phyloP scores from a whole-genome alignment of 805 yeast species.

The Candida nemodendra region DNA sequence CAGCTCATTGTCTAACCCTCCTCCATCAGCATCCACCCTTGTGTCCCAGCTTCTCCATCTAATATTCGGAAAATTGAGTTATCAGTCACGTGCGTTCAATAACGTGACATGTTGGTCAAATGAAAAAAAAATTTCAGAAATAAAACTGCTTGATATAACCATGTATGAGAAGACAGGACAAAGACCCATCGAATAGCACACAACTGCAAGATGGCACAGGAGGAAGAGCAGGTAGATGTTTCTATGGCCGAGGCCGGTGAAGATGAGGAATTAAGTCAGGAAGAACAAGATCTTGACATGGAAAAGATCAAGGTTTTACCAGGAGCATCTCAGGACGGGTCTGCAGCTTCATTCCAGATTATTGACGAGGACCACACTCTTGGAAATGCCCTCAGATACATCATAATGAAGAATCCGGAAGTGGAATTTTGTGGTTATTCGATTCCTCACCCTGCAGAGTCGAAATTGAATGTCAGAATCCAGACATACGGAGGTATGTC shows the following conservation, averaged over 20 bases:
- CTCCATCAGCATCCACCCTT: no score
- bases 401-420: conserved; percentile 96
- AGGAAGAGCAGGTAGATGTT: conserved; percentile 16
- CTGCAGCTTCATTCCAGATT: conserved; percentile 92
- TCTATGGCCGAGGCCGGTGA: conserved; percentile 18
- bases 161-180: no score
- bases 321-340: conserved; percentile 89
- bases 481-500: conserved; percentile 87
- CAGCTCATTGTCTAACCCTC: no score
- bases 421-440: conserved; percentile 98
- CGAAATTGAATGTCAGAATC: conserved; percentile 82
- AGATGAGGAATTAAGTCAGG: conserved; percentile 29
- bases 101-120: no score
- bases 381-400: conserved; percentile 90
- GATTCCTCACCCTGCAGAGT: conserved; percentile 96
- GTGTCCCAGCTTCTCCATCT: no score
- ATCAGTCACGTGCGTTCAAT: no score
- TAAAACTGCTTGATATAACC: no score
- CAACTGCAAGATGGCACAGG: conserved; percentile 4
- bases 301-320: conserved; percentile 70
- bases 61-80: no score
- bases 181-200: no score
- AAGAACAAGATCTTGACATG: conserved; percentile 48
- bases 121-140: no score
- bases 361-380: conserved; percentile 93